Conservation (phyloP, 2,329 filamentous ascomycete genomes). For the Xylaria multiplex region DNA sequence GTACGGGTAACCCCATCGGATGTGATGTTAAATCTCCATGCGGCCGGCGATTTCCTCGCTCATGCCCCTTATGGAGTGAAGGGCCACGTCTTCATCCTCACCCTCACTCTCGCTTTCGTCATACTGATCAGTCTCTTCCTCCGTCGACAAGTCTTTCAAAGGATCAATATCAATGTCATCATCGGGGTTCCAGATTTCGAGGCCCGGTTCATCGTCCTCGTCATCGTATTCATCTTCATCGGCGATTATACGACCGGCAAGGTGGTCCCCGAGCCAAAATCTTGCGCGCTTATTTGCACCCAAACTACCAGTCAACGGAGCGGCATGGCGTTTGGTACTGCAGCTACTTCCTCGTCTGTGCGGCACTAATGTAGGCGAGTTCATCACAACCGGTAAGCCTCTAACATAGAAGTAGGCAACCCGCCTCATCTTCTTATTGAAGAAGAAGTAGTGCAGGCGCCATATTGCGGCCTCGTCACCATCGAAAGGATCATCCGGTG, state of each 20-base stretch:
- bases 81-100: slow-evolving; percentile 55
- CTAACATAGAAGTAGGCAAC: slow-evolving; percentile 94
- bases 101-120: slow-evolving; percentile 54
- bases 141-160: slow-evolving; percentile 62
- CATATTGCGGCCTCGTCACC: slow-evolving; percentile 94
- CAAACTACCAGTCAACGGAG: slow-evolving; percentile 43
- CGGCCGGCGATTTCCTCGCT: slow-evolving; percentile 71
- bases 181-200: slow-evolving; percentile 64
- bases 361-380: slow-evolving; percentile 49
- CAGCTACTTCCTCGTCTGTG: slow-evolving; percentile 46
- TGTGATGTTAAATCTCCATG: slow-evolving; percentile 66
- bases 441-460: slow-evolving; percentile 97
- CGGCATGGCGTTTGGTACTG: slow-evolving; percentile 47
- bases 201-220: slow-evolving; percentile 53
- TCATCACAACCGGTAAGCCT: slow-evolving; percentile 77
- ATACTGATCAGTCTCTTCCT: slow-evolving; percentile 60
- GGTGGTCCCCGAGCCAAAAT: slow-evolving; percentile 84
- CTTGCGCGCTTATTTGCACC: slow-evolving; percentile 82
- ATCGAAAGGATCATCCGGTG: slow-evolving; percentile 88
- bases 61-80: slow-evolving; percentile 62
- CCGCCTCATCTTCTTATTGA: slow-evolving; percentile 90
- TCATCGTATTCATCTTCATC: slow-evolving; percentile 60
- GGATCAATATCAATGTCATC: slow-evolving; percentile 67
- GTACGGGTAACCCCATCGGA: neutral
- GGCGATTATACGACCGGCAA: slow-evolving; percentile 59